Evolutionary conservation across 257 asterid genomes (phyloP).

Genomic region (Solanum virginianum): DNA sequence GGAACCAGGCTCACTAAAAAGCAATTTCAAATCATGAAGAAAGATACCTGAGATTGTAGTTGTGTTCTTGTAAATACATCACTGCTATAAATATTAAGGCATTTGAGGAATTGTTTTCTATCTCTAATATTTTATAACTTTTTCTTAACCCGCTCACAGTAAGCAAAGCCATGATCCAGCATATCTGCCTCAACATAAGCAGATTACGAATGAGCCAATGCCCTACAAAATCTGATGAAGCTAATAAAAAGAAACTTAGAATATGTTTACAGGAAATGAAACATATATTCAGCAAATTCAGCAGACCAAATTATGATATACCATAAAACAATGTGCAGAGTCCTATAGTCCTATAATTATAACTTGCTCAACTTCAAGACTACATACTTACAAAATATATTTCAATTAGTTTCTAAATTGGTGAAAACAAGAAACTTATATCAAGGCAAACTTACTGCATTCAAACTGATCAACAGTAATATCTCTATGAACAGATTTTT

Average conservation of each 20-base stretch:
- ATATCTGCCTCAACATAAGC: conserved; percentile 31
- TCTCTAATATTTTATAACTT: conserved; percentile 31
- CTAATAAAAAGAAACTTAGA: not conserved
- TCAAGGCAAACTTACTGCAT: conserved; percentile 35
- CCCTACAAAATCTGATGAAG: not conserved
- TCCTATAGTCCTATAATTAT: not conserved
- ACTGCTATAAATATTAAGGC: conserved; percentile 35
- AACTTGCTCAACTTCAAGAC: not conserved
- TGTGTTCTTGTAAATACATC: conserved; percentile 38
- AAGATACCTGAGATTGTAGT: conserved; percentile 40
- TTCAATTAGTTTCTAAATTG: not conserved
- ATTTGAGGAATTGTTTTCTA: conserved; percentile 36
- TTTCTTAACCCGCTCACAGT: conserved; percentile 47
- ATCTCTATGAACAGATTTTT: conserved; percentile 39
- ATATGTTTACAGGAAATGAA: not conserved
- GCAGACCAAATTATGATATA: not conserved
- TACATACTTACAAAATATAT: not conserved
- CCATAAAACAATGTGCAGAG: not conserved
- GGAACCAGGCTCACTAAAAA: not conserved
- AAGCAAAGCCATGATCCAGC: conserved; percentile 37
- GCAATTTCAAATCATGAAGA: conserved; percentile 3
- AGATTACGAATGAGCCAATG: not conserved
- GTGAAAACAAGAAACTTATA: not conserved
- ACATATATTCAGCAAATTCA: not conserved
- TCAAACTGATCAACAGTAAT: conserved; percentile 32